These are phyloP conservation scores for Hanseniaspora lachancei DNA, from an alignment of 805 yeast species.

Conservation along the genomic window DNA sequence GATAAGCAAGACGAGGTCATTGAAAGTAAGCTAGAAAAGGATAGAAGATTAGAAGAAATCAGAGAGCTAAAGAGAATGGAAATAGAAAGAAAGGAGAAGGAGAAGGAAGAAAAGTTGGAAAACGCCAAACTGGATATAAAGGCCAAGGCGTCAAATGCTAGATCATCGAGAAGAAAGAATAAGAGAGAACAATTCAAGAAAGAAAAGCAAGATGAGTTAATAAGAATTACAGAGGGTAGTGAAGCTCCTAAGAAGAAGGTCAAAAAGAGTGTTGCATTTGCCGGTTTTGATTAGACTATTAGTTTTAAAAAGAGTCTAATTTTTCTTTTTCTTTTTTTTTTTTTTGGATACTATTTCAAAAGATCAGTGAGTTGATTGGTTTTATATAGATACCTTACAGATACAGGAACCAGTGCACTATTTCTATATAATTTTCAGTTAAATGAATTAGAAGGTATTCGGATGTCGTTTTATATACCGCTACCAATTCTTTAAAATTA, in stretches of 20 bases:
- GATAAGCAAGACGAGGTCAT: slow-evolving; percentile 65
- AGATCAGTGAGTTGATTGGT: neutral
- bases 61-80: slow-evolving; percentile 79
- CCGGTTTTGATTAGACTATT: slow-evolving; percentile 1
- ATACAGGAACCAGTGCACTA: too few species aligned
- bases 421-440: too few species aligned
- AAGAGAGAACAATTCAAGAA: slow-evolving; percentile 18
- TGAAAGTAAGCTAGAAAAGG: slow-evolving; percentile 82
- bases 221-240: neutral
- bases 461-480: too few species aligned
- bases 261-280: slow-evolving; percentile 15
- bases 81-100: slow-evolving; percentile 69
- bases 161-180: slow-evolving; percentile 53
- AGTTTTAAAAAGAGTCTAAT: neutral
- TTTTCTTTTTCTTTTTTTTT: neutral
- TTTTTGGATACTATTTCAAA: neutral
- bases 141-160: slow-evolving; percentile 56
- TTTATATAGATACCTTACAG: too few species aligned
- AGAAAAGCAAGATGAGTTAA: slow-evolving; percentile 8
- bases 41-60: slow-evolving; percentile 77
- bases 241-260: slow-evolving; percentile 9
- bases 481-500: too few species aligned
- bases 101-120: slow-evolving; percentile 55
- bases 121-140: slow-evolving; percentile 66
- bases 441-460: too few species aligned